Percentiles rank a stretch among this genome's conserved stretches.
These are phyloP conservation scores for Daldinia grandis DNA, from an alignment of 495 filamentous ascomycete species.

Conservation along the genomic window DNA sequence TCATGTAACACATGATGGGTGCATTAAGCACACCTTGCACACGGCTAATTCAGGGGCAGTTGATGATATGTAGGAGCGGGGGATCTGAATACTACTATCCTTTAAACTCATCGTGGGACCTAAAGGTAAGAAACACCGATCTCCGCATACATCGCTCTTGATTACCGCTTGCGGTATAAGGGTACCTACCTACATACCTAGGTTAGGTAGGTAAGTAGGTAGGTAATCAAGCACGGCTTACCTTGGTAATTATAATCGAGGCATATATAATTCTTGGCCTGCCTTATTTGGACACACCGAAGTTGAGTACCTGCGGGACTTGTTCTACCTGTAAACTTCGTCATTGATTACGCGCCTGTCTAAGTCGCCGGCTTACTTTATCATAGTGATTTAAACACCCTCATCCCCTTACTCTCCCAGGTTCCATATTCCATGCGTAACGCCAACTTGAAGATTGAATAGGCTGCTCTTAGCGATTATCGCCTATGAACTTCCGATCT, in stretches of 20 bases:
- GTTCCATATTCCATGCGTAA: background rate
- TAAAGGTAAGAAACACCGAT: background rate
- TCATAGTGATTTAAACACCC: background rate
- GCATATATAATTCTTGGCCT: conserved; percentile 6
- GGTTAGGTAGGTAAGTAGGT: too few species aligned
- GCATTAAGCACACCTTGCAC: background rate
- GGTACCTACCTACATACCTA: too few species aligned
- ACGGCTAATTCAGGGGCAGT: background rate
- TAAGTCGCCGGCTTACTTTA: background rate
- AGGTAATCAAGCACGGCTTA: background rate
- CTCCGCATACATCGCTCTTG: background rate
- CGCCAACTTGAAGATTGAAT: background rate
- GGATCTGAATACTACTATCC: background rate
- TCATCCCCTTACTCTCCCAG: background rate
- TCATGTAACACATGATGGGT: background rate
- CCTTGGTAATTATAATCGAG: background rate
- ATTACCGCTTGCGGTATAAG: background rate
- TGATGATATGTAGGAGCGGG: background rate
- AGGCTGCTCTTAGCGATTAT: background rate
- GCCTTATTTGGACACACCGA: conserved; percentile 5
- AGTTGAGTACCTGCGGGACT: background rate
- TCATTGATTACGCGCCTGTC: background rate
- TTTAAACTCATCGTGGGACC: background rate
- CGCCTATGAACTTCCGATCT: background rate
- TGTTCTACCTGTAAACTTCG: background rate